Base-by-base conservation (phyloP, 1,139 yeast genomes). In the Saccharomyces pastorianus region DNA sequence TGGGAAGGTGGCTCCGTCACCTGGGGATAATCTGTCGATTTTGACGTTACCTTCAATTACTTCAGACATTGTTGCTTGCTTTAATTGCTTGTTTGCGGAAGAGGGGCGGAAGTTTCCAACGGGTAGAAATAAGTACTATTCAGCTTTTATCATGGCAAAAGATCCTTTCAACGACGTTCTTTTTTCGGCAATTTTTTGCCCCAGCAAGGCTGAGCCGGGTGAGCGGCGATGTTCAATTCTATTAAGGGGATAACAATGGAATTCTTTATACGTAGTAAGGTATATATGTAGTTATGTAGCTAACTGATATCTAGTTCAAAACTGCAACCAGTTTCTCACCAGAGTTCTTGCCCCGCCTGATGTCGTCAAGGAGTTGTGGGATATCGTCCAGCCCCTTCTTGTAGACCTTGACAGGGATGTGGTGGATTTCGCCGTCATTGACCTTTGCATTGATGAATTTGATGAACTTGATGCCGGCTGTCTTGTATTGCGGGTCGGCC, bases 1-100 rank as follows among this genome's bases (percentile, higher is more conserved):
- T 67, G 98, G 96, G 82, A 79, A 90, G 67, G 84, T 85, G 71
- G 78, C 79, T 61, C 95, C 96, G 71, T 91, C 96, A 73, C 73
- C 77, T 63, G 76, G 72, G 49, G 74, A 56, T 51, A 71, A 56
- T 71, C 76, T 73, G 61, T 73, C 75, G 53, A 73, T 73, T 58
- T 71, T 69, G 50, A 73, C 72, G 66, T 72, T 68, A 61, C 72
- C 72, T 65, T 69, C 72, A 61, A 68, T 68, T 47, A 60, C 58
- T 63, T 69, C 72, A 56, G 72, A 64, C 72, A 68, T 69, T 54
- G 6, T 56, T 2, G 7, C 27, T 56, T 51, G 29, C 28, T 41
- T 46, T 47, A 5, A 34, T 20, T 38, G 25, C 7, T 34, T 9
- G 6, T 47, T 34, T 11, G 13, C 38, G 3, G 23, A 20, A 4